Evolutionary conservation across 1,139 yeast species (phyloP), one percentile per base, ranked within the genome.

Genomic region (Neolecta irregularis): DNA sequence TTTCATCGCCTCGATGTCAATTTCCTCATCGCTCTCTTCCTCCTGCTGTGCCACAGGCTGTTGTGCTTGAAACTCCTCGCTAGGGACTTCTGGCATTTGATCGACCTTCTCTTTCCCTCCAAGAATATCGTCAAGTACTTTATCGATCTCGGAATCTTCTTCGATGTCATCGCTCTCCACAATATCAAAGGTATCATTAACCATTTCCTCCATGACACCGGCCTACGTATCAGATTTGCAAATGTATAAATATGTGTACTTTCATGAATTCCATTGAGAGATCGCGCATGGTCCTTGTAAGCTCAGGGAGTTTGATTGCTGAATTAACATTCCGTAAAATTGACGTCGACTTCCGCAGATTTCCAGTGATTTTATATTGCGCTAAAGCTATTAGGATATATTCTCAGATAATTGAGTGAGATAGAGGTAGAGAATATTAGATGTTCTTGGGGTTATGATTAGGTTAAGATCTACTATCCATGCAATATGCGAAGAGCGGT

Each of bases 161-260:
- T 72, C 76, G 34, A 75, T 74, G 42, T 71, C 66, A 29, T 65
- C 76, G 37, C 74, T 81, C 35, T 66, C 71, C 28, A 74, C 63
- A 37, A 67, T 58, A 43, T 85, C 96, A 40, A 88, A 62, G 49
- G 81, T 73, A 51, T 91, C 98, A 39, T 79, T 83, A 55, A 85
- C 74, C 96, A 91, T 88, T 52, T 91, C 98, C 47, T 79, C 83
- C 42, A 91, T 83, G 34, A 91, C 69, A 0, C 98, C 98, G 3
- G 93, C 58, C 48, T 55, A 39, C 16, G 25, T 12, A 22, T 9
- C 35, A 12, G 4, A n/a, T 28, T 21, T 29, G 23, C 17, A 17
- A 13, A 31, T 4, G 16, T 13, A 11, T 15, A 20, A 16, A 16
- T 22, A 13, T 8, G 18, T 41, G 8, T 26, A 43, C 73, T 53